A percentile compares a stretch with the other conserved stretches of the same genome.
Conservation (phyloP, 2,329 filamentous ascomycete genomes). For the Penicillium nordicum region DNA sequence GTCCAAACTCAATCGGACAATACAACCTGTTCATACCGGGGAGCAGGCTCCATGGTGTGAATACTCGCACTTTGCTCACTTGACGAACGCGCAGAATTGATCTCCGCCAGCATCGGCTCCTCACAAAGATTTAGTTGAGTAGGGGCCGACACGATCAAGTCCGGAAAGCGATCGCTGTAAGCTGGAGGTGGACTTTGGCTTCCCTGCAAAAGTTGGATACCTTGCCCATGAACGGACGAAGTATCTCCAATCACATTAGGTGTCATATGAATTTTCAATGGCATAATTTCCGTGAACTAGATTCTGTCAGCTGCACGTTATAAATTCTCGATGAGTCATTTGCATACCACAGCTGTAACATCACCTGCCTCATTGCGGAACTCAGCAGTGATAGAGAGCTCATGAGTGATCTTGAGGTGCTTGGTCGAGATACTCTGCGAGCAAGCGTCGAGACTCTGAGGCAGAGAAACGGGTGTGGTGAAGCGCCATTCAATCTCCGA, state of each 20-base stretch:
- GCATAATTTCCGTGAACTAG: background rate
- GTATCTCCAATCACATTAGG: background rate
- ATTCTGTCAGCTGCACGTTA: background rate
- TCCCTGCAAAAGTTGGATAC: background rate
- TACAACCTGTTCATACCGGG: background rate
- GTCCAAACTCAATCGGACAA: background rate
- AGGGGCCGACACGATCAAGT: background rate
- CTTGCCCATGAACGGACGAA: background rate
- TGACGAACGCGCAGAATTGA: background rate
- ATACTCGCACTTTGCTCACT: background rate
- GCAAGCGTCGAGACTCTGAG: background rate
- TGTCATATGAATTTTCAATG: conserved; percentile 6
- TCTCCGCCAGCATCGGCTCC: background rate
- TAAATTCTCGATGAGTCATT: fast-evolving
- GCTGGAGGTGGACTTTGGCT: background rate
- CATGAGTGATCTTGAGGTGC: conserved; percentile 3
- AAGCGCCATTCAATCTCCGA: conserved; percentile 7
- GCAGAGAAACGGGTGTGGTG: background rate
- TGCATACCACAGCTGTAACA: background rate
- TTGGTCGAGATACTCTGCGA: conserved; percentile 4
- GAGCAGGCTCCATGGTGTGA: background rate
- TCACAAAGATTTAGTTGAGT: background rate
- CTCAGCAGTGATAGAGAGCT: background rate
- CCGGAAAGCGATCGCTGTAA: background rate
- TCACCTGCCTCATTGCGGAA: background rate